Conservation (phyloP, 768 basidiomycete species). For the Boletus vinaceobasis region DNA sequence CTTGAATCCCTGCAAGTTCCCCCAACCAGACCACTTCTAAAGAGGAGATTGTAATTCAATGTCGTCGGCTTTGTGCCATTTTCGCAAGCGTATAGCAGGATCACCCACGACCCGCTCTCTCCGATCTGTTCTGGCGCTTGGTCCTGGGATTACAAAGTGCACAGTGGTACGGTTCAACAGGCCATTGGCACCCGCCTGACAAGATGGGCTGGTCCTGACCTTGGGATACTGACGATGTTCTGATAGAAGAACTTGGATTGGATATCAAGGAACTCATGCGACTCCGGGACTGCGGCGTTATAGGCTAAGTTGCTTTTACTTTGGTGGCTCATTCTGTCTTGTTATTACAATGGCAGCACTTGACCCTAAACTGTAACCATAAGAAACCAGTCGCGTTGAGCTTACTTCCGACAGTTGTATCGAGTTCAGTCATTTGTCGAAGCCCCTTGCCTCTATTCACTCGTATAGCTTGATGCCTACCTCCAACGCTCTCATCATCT, state of each 20-base stretch:
- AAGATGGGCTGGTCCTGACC: slow-evolving; percentile 65
- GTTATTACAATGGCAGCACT: neutral
- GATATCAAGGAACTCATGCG: slow-evolving; percentile 34
- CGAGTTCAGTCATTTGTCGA: slow-evolving; percentile 46
- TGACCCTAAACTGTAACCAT: slow-evolving; percentile 32
- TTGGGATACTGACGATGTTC: slow-evolving; percentile 58
- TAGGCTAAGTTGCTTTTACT: slow-evolving; percentile 26
- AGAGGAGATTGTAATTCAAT: neutral
- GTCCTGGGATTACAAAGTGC: slow-evolving; percentile 1
- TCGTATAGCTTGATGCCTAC: slow-evolving; percentile 72
- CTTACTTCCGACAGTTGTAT: slow-evolving; percentile 34
- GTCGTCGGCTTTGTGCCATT: neutral
- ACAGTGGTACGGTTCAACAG: neutral
- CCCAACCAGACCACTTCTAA: neutral
- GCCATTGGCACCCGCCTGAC: slow-evolving; percentile 29
- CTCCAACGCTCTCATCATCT: slow-evolving; percentile 54
- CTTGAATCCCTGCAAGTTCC: too few species aligned
- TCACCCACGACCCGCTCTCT: neutral
- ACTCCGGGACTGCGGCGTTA: slow-evolving; percentile 28
- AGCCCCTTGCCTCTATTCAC: slow-evolving; percentile 53
- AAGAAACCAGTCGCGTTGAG: slow-evolving; percentile 35
- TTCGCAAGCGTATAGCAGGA: neutral
- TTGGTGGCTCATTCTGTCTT: neutral
- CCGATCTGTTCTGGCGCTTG: neutral
- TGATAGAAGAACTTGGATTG: slow-evolving; percentile 43